phyloP scores from a whole-genome alignment of 768 basidiomycete species.

The Kwoniella mangroviensis region DNA sequence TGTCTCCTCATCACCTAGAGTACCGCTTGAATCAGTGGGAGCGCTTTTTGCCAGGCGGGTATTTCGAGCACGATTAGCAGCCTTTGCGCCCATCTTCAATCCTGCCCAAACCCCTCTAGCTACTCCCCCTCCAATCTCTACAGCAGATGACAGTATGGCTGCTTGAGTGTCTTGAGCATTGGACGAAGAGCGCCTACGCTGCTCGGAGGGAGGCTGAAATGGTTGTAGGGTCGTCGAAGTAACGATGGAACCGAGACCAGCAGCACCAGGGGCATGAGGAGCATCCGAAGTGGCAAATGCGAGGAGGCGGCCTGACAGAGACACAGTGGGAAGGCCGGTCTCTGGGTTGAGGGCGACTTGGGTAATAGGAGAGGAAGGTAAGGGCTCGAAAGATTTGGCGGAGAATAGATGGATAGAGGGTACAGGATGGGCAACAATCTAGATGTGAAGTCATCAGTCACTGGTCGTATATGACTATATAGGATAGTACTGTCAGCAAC shows the following conservation, averaged over 20 bases:
- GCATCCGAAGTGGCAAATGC: slow-evolving; percentile 33
- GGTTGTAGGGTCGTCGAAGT: slow-evolving; percentile 23
- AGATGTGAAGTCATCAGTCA: not conserved
- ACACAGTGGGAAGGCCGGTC: slow-evolving; percentile 30
- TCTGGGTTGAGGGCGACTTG: slow-evolving; percentile 17
- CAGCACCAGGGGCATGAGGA: slow-evolving; percentile 32
- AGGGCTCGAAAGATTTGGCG: slow-evolving; percentile 19
- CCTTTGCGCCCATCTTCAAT: slow-evolving; percentile 48
- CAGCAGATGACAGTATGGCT: slow-evolving; percentile 39
- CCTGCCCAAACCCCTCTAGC: slow-evolving; percentile 54
- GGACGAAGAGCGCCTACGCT: slow-evolving; percentile 2
- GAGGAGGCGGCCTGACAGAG: slow-evolving; percentile 39
- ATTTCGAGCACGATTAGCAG: slow-evolving; percentile 36
- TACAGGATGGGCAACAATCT: slow-evolving; percentile 34
- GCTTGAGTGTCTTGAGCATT: slow-evolving; percentile 8
- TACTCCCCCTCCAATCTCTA: slow-evolving; percentile 47
- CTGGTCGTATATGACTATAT: not conserved
- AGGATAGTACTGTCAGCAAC: not conserved
- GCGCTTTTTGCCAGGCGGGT: slow-evolving; percentile 41
- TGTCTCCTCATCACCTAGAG: slow-evolving; percentile 25
- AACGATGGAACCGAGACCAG: slow-evolving; percentile 43
- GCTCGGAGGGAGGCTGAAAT: slow-evolving; percentile 2
- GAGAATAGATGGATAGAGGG: slow-evolving; percentile 35
- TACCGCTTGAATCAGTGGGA: slow-evolving; percentile 38
- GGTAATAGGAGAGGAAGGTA: slow-evolving; percentile 13